Base-by-base conservation (phyloP, 2,329 filamentous ascomycete genomes). In the Sphaerulina populicola region DNA sequence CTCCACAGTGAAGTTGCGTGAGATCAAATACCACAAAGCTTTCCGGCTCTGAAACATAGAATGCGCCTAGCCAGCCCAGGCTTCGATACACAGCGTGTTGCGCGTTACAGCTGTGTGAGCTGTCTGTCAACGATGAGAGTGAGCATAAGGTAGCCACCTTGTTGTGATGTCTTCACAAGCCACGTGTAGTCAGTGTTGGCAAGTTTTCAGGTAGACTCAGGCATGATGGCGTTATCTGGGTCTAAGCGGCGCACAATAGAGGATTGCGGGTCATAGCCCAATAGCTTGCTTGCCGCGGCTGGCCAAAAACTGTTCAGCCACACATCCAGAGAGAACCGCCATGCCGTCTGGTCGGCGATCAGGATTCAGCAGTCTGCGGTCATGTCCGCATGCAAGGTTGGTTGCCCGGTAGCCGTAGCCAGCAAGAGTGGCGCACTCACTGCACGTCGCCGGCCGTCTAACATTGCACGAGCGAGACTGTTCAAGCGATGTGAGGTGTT, bases 41-140 rank as follows among this genome's bases (percentile, higher is more conserved):
- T 21, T 18, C 18, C 11, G 9, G 21, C 11, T n/a, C 44, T 15
- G 35, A 38, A 36, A 47, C 44, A 39, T 23, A 12, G 21, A 12
- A 12, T 18, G 18, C 11, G 38, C 38, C 12, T 12, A 12, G 37
- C 29, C 23, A 14, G 9, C 37, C 38, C 12, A 41, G 18, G 39
- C 30, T 29, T 15, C 15, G 45, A 35, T 38, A 23, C 47, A 49
- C 42, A 39, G 51, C 51, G 33, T 49, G 14, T 44, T 47, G 51
- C 49, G 54, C 54, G 52, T 52, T 43, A 52, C 49, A 46, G 47
- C 40, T 55, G 56, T 58, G 52, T 56, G 49, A 53, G 54, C 54
- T 56, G 54, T 54, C 56, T 46, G 49, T 51, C 49, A 54, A 58
- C 27, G 49, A 39, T 39, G 46, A 45, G 48, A n/a, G 39, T 49